phyloP scores from a whole-genome alignment of 208 protist genomes.

The Acanthamoeba lugdunensis region DNA sequence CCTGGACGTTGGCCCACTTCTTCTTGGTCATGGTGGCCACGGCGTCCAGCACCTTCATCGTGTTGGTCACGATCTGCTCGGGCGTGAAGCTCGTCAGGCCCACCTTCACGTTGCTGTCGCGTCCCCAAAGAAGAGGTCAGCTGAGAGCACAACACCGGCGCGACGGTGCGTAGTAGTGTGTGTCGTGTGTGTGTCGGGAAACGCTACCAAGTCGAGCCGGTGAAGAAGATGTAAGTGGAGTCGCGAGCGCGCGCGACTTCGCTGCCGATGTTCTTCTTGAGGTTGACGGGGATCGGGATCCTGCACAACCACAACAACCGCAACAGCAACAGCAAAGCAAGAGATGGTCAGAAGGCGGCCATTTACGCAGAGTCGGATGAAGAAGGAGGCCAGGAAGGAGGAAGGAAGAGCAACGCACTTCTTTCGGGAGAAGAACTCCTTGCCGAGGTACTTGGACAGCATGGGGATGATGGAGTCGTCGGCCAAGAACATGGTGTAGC shows the following conservation, averaged over 20 bases:
- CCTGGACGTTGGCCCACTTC: constrained; percentile 76
- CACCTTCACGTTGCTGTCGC: neutral
- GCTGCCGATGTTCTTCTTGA: constrained; percentile 62
- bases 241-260: constrained; percentile 10
- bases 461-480: constrained; percentile 84
- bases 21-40: constrained; percentile 72
- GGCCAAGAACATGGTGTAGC: constrained; percentile 87
- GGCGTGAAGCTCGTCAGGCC: neutral
- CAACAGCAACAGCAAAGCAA: neutral
- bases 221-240: constrained; percentile 59
- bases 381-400: neutral
- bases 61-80: constrained; percentile 75
- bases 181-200: too few relatives aligned
- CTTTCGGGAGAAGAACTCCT: constrained; percentile 80
- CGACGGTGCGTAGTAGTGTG: too few relatives aligned
- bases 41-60: constrained; percentile 51
- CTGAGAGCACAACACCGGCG: too few relatives aligned
- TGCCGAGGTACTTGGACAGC: constrained; percentile 81
- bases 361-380: too few relatives aligned
- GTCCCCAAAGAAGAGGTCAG: too few relatives aligned
- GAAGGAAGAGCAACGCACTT: constrained; percentile 57
- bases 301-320: neutral
- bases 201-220: constrained; percentile 62
- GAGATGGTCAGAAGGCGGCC: too few relatives aligned
- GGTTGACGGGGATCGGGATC: constrained; percentile 65